Evolutionary conservation across 805 yeast species (phyloP).

Genomic region (Scheffersomyces amazonensis): DNA sequence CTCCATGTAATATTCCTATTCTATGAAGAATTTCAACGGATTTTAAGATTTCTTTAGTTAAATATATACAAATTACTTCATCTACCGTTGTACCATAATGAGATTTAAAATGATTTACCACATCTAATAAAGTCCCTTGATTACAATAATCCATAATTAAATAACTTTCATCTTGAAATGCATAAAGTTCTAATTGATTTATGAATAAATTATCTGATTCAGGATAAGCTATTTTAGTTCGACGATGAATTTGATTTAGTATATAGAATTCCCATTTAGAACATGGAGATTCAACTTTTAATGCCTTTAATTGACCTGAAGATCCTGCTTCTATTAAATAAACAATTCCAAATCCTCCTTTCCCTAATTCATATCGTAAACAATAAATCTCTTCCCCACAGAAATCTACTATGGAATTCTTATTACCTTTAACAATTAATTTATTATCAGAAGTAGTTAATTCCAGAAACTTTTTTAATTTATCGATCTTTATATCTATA

Average conservation of each 20-base stretch:
- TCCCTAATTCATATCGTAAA: conserved; percentile 59
- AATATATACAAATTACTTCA: conserved; percentile 60
- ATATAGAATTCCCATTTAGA: conserved; percentile 82
- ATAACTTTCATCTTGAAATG: conserved; percentile 66
- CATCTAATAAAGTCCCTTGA: conserved; percentile 74
- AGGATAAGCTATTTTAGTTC: conserved; percentile 10
- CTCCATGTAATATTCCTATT: conserved; percentile 75
- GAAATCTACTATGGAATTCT: conserved; percentile 41
- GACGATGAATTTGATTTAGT: conserved; percentile 53
- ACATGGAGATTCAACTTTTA: conserved; percentile 71
- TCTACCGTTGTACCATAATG: conserved; percentile 35
- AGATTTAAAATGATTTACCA: conserved; percentile 49
- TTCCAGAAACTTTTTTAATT: conserved; percentile 31
- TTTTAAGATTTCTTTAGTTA: conserved; percentile 62
- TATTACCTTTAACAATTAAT: conserved; percentile 29
- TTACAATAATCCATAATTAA: conserved; percentile 58
- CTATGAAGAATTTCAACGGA: conserved; percentile 61
- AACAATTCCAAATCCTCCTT: conserved; percentile 80
- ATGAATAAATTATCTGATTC: conserved; percentile 37
- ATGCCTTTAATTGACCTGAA: conserved; percentile 53
- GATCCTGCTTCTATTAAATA: conserved; percentile 61
- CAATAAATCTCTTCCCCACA: conserved; percentile 45
- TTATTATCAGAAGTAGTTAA: conserved; percentile 34
- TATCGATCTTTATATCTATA: conserved; percentile 23
- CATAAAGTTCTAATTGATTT: conserved; percentile 48